A percentile compares a stretch with the other conserved stretches of the same genome.
Conservation (phyloP, 345 rosid genomes). For the Linum usitatissimum region DNA sequence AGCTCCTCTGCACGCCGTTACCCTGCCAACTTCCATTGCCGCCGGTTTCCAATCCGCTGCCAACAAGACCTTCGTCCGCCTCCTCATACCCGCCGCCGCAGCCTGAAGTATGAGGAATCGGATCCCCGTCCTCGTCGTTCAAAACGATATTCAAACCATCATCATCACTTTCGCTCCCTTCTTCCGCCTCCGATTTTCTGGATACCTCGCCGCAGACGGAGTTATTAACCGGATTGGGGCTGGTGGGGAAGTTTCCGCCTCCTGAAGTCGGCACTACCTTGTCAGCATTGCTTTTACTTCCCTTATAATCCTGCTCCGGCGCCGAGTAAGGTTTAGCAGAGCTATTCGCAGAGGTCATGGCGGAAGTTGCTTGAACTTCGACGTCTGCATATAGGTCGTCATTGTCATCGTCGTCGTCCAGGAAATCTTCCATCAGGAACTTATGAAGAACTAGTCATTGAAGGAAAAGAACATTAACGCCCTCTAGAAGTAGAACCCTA, state of each 20-base stretch:
- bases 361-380: constrained; percentile 27
- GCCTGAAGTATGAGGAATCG: constrained; percentile 11
- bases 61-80: constrained; percentile 9
- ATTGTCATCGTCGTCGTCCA: constrained; percentile 50
- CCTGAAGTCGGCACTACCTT: background rate
- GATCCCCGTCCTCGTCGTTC: constrained; percentile 43
- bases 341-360: constrained; percentile 12
- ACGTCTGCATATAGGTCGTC: constrained; percentile 50
- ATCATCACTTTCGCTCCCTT: constrained; percentile 47
- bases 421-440: constrained; percentile 20
- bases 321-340: constrained; percentile 15
- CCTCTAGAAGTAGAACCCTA: background rate
- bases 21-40: constrained; percentile 5
- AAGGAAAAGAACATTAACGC: background rate
- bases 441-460: background rate
- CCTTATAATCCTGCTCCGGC: constrained; percentile 9
- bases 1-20: constrained; percentile 8
- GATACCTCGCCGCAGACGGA: constrained; percentile 14
- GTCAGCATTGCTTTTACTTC: background rate
- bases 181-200: constrained; percentile 14
- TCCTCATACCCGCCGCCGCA: constrained; percentile 10
- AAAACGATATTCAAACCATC: constrained; percentile 49
- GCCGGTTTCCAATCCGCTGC: constrained; percentile 11
- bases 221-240: constrained; percentile 1
- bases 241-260: constrained; percentile 5